Percentiles rank a stretch among this genome's conserved stretches.
phyloP scores from a whole-genome alignment of 2,329 filamentous ascomycete species.

The Diplodia corticola region DNA sequence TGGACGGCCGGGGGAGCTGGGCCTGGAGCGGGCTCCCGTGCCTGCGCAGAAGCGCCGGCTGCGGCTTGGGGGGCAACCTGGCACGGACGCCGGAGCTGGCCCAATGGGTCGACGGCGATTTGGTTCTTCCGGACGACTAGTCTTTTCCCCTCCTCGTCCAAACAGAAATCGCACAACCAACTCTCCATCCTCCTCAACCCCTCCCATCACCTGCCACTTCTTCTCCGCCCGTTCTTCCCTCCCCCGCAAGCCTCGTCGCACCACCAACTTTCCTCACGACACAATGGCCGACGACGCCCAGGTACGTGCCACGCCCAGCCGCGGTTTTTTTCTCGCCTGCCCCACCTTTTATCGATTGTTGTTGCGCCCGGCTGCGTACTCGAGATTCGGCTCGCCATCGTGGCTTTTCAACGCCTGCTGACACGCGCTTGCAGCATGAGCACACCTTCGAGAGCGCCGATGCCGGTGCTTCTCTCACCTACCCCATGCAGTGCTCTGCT shows the following conservation, averaged over 20 bases:
- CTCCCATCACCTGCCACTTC: conserved; percentile 22
- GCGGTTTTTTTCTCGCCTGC: conserved; percentile 30
- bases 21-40: not conserved
- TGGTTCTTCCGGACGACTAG: conserved; percentile 16
- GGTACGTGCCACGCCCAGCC: conserved; percentile 49
- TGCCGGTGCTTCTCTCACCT: conserved; percentile 93
- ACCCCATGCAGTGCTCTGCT: conserved; percentile 98
- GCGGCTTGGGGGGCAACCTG: not conserved
- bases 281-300: conserved; percentile 68
- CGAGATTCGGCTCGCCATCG: conserved; percentile 12
- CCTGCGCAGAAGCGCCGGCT: not conserved
- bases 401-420: conserved; percentile 23
- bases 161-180: conserved; percentile 23
- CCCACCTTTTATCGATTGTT: conserved; percentile 40
- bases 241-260: conserved; percentile 36
- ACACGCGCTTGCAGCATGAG: conserved; percentile 49
- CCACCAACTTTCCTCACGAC: conserved; percentile 43
- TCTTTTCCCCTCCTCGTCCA: conserved; percentile 23
- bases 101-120: conserved; percentile 18
- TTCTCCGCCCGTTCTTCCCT: conserved; percentile 30
- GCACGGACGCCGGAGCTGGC: not conserved
- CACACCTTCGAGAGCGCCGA: conserved; percentile 88
- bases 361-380: conserved; percentile 34
- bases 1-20: conserved; percentile 10
- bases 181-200: conserved; percentile 21